A percentile compares a stretch with the other conserved stretches of the same genome.
Evolutionary conservation across 305 asterid genomes (phyloP).

Genomic region (Rubia balearica): DNA sequence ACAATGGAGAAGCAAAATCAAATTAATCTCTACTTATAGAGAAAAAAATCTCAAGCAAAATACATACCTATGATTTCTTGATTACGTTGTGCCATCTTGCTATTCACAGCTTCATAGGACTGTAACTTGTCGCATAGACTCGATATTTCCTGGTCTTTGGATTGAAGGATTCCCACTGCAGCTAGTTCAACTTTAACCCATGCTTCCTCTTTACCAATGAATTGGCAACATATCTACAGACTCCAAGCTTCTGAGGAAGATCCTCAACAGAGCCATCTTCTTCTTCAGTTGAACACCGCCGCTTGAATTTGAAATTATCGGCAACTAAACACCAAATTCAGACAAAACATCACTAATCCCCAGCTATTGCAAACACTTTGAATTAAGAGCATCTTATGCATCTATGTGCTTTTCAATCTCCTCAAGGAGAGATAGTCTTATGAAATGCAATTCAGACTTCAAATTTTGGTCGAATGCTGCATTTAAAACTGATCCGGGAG

Average conservation of each 20-base stretch:
- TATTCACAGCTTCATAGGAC: slow-evolving; percentile 80
- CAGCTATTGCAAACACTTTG: slow-evolving; percentile 62
- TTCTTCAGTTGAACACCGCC: slow-evolving; percentile 25
- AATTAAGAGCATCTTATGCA: slow-evolving; percentile 47
- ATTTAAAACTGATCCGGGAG: slow-evolving; percentile 27
- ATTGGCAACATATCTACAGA: slow-evolving; percentile 57
- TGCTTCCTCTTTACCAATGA: slow-evolving; percentile 62
- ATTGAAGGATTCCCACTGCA: slow-evolving; percentile 40
- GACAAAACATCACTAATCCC: slow-evolving; percentile 44
- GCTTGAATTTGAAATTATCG: slow-evolving; percentile 37
- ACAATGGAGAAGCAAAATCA: too few species aligned
- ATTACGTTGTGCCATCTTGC: slow-evolving; percentile 85
- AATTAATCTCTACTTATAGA: too few species aligned
- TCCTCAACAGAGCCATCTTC: slow-evolving; percentile 30
- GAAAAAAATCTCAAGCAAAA: background rate
- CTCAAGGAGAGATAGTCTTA: slow-evolving; percentile 44
- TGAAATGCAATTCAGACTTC: slow-evolving; percentile 38
- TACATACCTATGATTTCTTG: slow-evolving; percentile 63
- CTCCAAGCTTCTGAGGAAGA: slow-evolving; percentile 44
- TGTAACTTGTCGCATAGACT: slow-evolving; percentile 62
- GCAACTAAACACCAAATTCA: slow-evolving; percentile 58
- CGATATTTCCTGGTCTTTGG: slow-evolving; percentile 68
- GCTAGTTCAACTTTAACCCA: slow-evolving; percentile 70
- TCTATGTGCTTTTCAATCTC: slow-evolving; percentile 53
- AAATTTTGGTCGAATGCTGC: slow-evolving; percentile 25